Percentiles rank a stretch among this genome's conserved stretches.
These are phyloP conservation scores for Rhodotorula mucilaginosa DNA, from an alignment of 1,284 basidiomycete genomes.

Conservation along the genomic window DNA sequence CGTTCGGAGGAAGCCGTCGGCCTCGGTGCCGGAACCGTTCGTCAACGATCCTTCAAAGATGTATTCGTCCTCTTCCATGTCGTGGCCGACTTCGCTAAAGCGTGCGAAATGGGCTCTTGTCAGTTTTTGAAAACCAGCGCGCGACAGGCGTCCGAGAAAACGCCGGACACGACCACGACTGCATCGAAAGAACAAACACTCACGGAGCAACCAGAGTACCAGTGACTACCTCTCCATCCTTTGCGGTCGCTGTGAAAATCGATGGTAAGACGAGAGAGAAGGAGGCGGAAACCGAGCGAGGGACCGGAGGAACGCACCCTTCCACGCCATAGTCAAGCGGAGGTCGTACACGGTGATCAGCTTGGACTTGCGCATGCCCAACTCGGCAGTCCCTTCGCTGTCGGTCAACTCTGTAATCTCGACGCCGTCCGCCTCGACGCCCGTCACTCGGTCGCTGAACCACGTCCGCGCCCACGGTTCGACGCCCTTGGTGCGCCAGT, in stretches of 20 bases:
- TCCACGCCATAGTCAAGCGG: slow-evolving; percentile 38
- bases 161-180: no score
- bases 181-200: not conserved
- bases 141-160: no score
- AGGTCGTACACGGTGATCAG: slow-evolving; percentile 45
- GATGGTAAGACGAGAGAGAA: no score
- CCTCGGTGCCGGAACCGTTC: slow-evolving; percentile 30
- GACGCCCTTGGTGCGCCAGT: slow-evolving; percentile 40
- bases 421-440: slow-evolving; percentile 34
- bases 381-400: slow-evolving; percentile 41
- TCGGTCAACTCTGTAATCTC: slow-evolving; percentile 29
- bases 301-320: slow-evolving; percentile 5
- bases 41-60: slow-evolving; percentile 38
- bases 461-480: slow-evolving; percentile 42
- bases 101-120: no score
- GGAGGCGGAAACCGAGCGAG: no score
- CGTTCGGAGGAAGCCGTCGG: slow-evolving; percentile 35
- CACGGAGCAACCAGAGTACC: slow-evolving; percentile 39
- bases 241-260: not conserved
- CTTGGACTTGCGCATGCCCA: slow-evolving; percentile 34
- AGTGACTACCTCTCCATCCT: slow-evolving; percentile 5
- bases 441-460: slow-evolving; percentile 34
- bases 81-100: slow-evolving; percentile 42
- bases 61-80: slow-evolving; percentile 44
- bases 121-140: no score